Evolutionary conservation across 169 alveolate genomes (phyloP), one percentile per base, ranked within the genome.

Genomic region (Babesia divergens): DNA sequence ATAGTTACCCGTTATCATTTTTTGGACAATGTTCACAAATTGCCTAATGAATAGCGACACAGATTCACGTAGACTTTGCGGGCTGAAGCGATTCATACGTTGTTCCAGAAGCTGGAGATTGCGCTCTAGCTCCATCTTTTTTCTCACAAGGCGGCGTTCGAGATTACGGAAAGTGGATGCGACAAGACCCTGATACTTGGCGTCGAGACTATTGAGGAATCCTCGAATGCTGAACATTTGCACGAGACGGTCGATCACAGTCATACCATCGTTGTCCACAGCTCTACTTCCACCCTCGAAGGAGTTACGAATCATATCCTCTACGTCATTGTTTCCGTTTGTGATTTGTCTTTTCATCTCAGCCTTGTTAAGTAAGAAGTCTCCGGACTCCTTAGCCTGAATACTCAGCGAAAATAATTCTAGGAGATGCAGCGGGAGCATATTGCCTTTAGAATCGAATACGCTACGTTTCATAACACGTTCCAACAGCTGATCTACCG

Each of bases 1-100:
- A 59, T 91, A 92, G 84, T 92, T 92, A 4, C 95, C 95, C 32
- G 95, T 92, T 50, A 92, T 83, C 67, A 92, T 84, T 67, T 92
- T 92, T 18, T 90, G 90, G 28, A 91, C 89, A 6, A 87, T 82
- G 64, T 91, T 93, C 49, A 89, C 77, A 46, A 92, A 83, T 70
- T 91, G 93, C 62, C 96, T 70, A 38, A 92, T 70, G 65, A 84
- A 91, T 42, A 91, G 67, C 65, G 89, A 84, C n/a, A 91, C 84
- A 56, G 76, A 83, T 56, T 92, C 96, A 52, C 92, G 66, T 28
- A 90, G 59, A 28, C 90, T 62, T 50, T 81, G 84, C 46, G 91
- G 91, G 42, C 85, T 72, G 40, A 83, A 67, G 31, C 84, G 40
- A 59, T 74, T 74, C 55, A 90, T 84, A 22, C 87, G 72, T n/a